Conservation (phyloP, 2,329 filamentous ascomycete genomes). For the Ceratocystis albifundus region DNA sequence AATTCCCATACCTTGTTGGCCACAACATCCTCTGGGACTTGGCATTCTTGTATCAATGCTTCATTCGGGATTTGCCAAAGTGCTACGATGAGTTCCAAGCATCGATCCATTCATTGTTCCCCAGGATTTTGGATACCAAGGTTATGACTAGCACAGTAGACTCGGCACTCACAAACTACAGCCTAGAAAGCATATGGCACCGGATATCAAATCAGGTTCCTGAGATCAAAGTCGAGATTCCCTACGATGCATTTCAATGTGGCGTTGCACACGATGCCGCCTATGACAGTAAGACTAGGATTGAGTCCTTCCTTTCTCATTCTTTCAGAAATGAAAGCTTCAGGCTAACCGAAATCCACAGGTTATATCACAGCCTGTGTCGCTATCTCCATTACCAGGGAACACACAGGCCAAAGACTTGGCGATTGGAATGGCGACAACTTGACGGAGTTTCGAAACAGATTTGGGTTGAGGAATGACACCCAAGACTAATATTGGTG, state of each 20-base stretch:
- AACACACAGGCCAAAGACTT: slow-evolving; percentile 9
- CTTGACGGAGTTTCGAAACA: background rate
- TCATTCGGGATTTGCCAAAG: slow-evolving; percentile 46
- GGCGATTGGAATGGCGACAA: background rate
- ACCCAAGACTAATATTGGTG: too few species aligned
- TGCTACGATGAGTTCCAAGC: slow-evolving; percentile 42
- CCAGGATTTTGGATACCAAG: slow-evolving; percentile 48
- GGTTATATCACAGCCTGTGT: slow-evolving; percentile 36
- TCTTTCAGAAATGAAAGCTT: too few species aligned
- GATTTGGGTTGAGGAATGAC: background rate
- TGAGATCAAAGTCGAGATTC: slow-evolving; percentile 34
- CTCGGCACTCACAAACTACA: slow-evolving; percentile 24
- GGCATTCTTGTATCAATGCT: slow-evolving; percentile 51
- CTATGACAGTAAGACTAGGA: slow-evolving; percentile 40
- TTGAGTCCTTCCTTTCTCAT: too few species aligned
- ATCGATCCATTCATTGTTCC: slow-evolving; percentile 36
- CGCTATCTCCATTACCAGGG: slow-evolving; percentile 28
- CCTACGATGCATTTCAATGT: slow-evolving; percentile 28
- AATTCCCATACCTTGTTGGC: slow-evolving; percentile 37
- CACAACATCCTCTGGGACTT: slow-evolving; percentile 57
- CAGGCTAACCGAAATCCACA: slow-evolving; percentile 24
- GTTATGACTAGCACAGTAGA: slow-evolving; percentile 40
- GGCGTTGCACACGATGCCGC: slow-evolving; percentile 43
- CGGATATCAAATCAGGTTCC: background rate
- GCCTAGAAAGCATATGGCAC: background rate